Evolutionary conservation across 2,329 filamentous ascomycete species (phyloP).

Genomic region (Dactylonectria macrodidyma): DNA sequence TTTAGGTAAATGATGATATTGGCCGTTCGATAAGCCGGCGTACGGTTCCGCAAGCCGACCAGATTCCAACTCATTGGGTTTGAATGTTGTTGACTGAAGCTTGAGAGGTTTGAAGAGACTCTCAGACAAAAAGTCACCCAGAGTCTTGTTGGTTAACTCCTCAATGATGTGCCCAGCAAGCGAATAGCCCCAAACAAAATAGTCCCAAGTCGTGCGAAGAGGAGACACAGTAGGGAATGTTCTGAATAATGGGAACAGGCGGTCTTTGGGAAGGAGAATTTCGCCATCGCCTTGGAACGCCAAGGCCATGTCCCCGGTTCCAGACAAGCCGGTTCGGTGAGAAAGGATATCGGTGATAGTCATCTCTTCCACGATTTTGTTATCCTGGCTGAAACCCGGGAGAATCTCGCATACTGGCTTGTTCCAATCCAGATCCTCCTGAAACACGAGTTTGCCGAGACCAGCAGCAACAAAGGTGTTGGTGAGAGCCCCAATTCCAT

Average conservation of each 20-base stretch:
- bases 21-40: neutral
- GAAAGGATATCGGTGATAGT: slow-evolving; percentile 19
- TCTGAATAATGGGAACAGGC: neutral
- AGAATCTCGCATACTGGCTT: neutral
- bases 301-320: slow-evolving; percentile 2
- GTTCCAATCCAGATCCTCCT: neutral
- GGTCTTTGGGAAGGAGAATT: slow-evolving; percentile 5
- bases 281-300: slow-evolving; percentile 23
- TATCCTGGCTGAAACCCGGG: neutral
- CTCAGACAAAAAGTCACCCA: neutral
- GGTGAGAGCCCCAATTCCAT: slow-evolving; percentile 20
- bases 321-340: slow-evolving; percentile 11
- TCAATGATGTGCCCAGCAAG: slow-evolving; percentile 8
- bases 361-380: neutral
- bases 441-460: slow-evolving; percentile 11
- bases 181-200: slow-evolving; percentile 21
- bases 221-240: neutral
- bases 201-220: slow-evolving; percentile 19
- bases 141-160: neutral
- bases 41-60: slow-evolving; percentile 5
- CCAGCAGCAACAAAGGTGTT: slow-evolving; percentile 21
- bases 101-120: neutral
- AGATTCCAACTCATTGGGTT: neutral
- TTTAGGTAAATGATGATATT: neutral
- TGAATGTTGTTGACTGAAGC: slow-evolving; percentile 1